Evolutionary conservation across 371 early-diverging fungal species (phyloP), one percentile per base, ranked within the genome.

Genomic region (Gilbertella persicaria): DNA sequence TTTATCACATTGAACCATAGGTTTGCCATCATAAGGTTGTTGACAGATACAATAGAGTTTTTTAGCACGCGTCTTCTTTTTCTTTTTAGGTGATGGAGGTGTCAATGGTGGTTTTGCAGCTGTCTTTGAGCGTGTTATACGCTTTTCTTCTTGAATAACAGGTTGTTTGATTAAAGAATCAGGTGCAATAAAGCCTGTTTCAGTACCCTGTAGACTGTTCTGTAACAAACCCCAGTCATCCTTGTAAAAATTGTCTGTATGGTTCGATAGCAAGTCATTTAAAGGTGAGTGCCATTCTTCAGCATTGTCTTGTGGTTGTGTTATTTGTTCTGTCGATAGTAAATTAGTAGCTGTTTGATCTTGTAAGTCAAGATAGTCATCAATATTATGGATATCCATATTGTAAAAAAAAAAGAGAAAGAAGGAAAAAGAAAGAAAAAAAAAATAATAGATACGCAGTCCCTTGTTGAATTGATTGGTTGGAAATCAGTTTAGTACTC

Each of bases 1-100:
- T 20, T 60, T 51, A 58, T 89, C 90, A 60, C 91, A 91, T 46
- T 84, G 83, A 40, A 91, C 87, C 91, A 91, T 91, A 5, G 88
- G 86, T 28, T 80, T 77, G 28, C 90, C 88, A 51, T 80, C 71
- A 40, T 89, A 89, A 3, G 82, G 80, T 39, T 80, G 69, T 35
- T 84, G 75, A 57, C 91, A 91, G 14, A 81, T 64, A 55, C 91
- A 91, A 58, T 90, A 91, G 1, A 89, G 69, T 20, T 78, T 83
- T 53, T 78, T 83, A n/a, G 69, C 64, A 23, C 73, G 62, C 14
- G 44, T 48, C 14, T 41, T 28, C 20, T 61, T 64, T 21, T 60
- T 60, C 26, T 59, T 62, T 30, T 54, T 55, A 0, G 39, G 30
- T 16, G 43, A 3, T 19, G 46, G 10, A 4, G 30, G 13, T 21